Percentiles rank a stretch among this genome's conserved stretches.
phyloP scores from a whole-genome alignment of 352 stramenopile species.

The Globisporangium yorkense region DNA sequence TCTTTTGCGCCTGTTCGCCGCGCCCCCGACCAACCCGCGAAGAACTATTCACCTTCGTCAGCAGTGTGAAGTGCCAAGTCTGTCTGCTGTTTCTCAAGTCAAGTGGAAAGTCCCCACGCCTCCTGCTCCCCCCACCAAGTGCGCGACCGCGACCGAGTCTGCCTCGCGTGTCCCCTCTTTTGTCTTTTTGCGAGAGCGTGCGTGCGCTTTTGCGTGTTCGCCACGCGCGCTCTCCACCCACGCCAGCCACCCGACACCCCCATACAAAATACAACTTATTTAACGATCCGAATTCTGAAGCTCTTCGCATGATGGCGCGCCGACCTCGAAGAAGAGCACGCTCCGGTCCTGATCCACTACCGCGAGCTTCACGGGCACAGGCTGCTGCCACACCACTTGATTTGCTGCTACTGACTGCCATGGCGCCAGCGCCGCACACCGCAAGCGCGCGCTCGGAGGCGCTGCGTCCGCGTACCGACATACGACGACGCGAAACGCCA shows the following conservation, averaged over 20 bases:
- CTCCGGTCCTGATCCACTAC: slow-evolving; percentile 48
- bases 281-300: neutral
- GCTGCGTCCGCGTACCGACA: slow-evolving; percentile 34
- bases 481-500: slow-evolving; percentile 57
- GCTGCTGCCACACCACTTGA: no score
- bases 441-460: slow-evolving; percentile 21
- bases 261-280: neutral
- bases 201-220: neutral
- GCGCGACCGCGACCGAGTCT: neutral
- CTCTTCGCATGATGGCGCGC: slow-evolving; percentile 2
- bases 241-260: neutral
- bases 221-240: neutral
- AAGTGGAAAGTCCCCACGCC: no score
- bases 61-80: neutral
- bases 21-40: no score
- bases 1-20: neutral
- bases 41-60: neutral
- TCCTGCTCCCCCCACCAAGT: neutral
- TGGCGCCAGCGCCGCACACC: neutral
- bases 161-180: neutral
- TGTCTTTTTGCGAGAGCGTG: slow-evolving; percentile 3
- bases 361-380: slow-evolving; percentile 46
- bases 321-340: slow-evolving; percentile 62
- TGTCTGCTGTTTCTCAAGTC: neutral
- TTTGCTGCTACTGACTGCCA: slow-evolving; percentile 1